phyloP scores from a whole-genome alignment of 169 alveolate species.

The Amoebophrya sp. region DNA sequence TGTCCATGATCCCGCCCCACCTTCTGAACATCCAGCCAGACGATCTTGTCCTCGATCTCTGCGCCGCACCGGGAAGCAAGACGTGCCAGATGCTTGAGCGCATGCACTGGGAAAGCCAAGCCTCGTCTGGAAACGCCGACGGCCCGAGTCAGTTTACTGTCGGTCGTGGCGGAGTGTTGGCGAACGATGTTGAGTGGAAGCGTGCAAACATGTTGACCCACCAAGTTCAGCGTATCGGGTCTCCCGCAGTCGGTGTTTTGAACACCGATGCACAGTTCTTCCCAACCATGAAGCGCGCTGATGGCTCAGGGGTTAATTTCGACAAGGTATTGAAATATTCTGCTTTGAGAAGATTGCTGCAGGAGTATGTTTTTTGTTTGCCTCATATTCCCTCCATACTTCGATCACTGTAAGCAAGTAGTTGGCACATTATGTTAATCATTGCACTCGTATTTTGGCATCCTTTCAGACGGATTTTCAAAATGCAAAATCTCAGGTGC shows the following conservation, averaged over 20 bases:
- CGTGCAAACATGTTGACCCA: conserved; percentile 84
- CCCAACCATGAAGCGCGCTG: conserved; percentile 42
- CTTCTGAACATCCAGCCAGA: conserved; percentile 50
- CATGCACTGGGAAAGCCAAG: conserved; percentile 44
- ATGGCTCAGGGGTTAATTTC: conserved; percentile 48
- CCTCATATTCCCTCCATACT: no score
- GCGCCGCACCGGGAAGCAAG: conserved; percentile 81
- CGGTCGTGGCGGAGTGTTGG: conserved; percentile 73
- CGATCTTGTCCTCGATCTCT: conserved; percentile 63
- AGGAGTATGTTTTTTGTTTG: no score
- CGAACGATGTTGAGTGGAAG: conserved; percentile 83
- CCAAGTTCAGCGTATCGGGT: conserved; percentile 70
- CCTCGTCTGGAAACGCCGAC: no score
- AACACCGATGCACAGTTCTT: conserved; percentile 74
- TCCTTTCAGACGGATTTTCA: no score
- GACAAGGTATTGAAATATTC: no score
- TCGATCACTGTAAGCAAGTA: no score
- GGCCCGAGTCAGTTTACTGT: conserved; percentile 10
- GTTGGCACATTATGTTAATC: no score
- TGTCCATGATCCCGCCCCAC: conserved; percentile 75
- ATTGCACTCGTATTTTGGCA: no score
- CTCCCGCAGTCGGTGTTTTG: conserved; percentile 71
- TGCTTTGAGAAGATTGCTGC: no score
- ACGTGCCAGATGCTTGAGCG: conserved; percentile 62
- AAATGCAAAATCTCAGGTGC: no score